Evolutionary conservation across 2,329 filamentous ascomycete genomes (phyloP).

Genomic region (Phoma sp.): DNA sequence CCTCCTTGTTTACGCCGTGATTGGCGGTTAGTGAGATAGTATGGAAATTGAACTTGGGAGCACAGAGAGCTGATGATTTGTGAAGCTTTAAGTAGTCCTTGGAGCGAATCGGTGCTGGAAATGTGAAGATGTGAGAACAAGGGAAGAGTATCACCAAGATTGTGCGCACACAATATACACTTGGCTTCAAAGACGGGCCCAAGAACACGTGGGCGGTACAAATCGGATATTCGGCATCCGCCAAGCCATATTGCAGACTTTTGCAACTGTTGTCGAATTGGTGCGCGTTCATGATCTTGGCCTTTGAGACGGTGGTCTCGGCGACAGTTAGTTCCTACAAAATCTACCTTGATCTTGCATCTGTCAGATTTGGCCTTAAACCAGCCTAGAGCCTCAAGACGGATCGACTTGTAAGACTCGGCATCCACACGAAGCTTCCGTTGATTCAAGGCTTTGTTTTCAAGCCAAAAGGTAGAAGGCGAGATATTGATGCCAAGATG

Average conservation of each 20-base stretch:
- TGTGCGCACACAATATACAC: background rate
- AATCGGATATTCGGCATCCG: constrained; percentile 10
- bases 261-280: background rate
- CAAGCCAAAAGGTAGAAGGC: background rate
- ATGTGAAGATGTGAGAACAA: background rate
- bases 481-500: background rate
- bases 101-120: background rate
- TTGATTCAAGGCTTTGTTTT: background rate
- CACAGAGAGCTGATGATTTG: too few species aligned
- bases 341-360: background rate
- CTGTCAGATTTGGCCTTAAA: background rate
- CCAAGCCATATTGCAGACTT: constrained; percentile 6
- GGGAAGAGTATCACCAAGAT: background rate
- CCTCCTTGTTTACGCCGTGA: constrained; percentile 36
- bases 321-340: background rate
- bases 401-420: too few species aligned
- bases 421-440: too few species aligned
- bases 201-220: background rate
- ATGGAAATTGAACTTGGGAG: background rate
- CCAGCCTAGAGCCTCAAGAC: background rate
- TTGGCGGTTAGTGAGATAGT: constrained; percentile 24
- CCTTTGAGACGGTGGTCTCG: background rate
- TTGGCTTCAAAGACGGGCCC: background rate
- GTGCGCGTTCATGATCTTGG: constrained; percentile 5
- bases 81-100: background rate